Percentiles rank a stretch among this genome's conserved stretches.
These are phyloP conservation scores for Euphorbia schlechtendalii DNA, from an alignment of 441 rosid genomes.

Conservation along the genomic window DNA sequence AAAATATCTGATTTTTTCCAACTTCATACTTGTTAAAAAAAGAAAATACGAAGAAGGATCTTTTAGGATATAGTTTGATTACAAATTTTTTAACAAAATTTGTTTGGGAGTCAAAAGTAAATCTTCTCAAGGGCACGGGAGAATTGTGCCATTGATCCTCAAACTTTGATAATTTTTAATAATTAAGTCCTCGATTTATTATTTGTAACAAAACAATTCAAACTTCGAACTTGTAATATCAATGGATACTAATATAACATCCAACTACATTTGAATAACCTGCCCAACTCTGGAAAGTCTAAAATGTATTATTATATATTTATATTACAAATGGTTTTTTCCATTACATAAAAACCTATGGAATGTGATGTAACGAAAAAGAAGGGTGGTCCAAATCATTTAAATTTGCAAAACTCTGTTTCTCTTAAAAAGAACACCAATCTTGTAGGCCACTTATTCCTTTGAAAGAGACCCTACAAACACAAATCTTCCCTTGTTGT, in stretches of 20 bases:
- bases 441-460: conserved; percentile 8
- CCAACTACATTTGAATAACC: too few species aligned
- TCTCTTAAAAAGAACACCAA: neutral
- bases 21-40: too few species aligned
- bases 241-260: too few species aligned
- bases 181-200: neutral
- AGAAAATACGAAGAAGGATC: neutral
- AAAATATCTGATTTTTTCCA: neutral
- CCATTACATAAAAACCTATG: too few species aligned
- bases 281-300: too few species aligned
- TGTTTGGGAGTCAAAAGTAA: neutral
- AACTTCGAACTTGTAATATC: too few species aligned
- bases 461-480: conserved; percentile 6
- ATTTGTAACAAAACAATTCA: neutral
- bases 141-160: neutral
- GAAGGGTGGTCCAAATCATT: conserved; percentile 1
- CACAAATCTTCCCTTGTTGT: neutral
- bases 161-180: too few species aligned
- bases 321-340: too few species aligned
- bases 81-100: neutral
- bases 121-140: neutral
- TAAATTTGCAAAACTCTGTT: neutral
- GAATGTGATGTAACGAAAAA: conserved; percentile 12
- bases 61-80: neutral
- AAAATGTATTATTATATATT: too few species aligned